Base-by-base conservation (phyloP, 129 eudicot species). In the carrot (Daucus carota) region DNA sequence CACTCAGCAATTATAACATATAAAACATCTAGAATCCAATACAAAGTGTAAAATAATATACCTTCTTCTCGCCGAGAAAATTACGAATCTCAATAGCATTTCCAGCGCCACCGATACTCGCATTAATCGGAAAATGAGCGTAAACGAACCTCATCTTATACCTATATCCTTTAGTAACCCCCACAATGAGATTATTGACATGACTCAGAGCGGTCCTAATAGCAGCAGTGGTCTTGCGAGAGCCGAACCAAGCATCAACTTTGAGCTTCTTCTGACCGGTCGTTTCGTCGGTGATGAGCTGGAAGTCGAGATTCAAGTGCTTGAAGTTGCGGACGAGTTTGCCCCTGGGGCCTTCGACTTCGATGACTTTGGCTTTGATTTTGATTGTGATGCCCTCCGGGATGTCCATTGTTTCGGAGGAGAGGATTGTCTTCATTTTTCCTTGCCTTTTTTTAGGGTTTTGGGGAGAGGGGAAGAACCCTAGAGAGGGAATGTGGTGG, bases 121-220 rank as follows among this genome's bases (percentile, higher is more conserved):
- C 95, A 48, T 89, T 89, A 74, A 89, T 89, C 20, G 95, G 95
- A 67, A 89, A 89, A 33, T 89, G 89, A 76, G 95, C 95, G n/a
- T 89, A 89, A 0, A 89, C 94, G 50, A 89, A 86, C 11, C 94
- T 75, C 94, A 89, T 89, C 85, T 89, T 89, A 86, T 89, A 89
- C 8, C 91, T 82, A 73, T 82, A 89, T 0, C 90, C 94, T 72
- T 82, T 81, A 9, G 94, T 89, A 59, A 89, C 94, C 5, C 94
- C 94, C 42, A 70, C 76, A 52, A 89, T 86, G 22, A 84, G 83
- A 50, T 89, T 89, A 12, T 57, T 28, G 22, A 89, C 88, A 54
- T 89, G 94, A 68, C 86, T 77, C 16, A 89, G 84, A 0, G 94
- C 94, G 0, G 94, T 89, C 2, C 94, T 82, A 65, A 89, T 86